Evolutionary conservation across 768 basidiomycete species (phyloP), one percentile per base, ranked within the genome.

Genomic region (Gyrodon lividus): DNA sequence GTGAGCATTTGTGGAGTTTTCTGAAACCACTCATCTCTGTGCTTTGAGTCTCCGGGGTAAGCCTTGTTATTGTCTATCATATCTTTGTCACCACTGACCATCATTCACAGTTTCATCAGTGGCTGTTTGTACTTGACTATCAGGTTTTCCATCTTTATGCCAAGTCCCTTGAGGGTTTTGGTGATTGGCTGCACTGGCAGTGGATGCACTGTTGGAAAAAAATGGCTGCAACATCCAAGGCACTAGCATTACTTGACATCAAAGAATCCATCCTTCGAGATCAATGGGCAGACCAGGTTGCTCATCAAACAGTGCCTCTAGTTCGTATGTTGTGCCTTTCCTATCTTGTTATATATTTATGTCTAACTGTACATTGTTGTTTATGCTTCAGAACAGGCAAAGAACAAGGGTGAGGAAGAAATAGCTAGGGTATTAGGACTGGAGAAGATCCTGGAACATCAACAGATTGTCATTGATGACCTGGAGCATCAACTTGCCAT

Each of bases 11-110:
- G 72, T 74, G 67, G 16, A 6, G 20, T 4, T 8, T 14, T 7
- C 44, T 73, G 10, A 34, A 64, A 17, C 64, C 64, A 26, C 50
- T 77, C 1, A 75, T 77, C 26, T 55, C 60, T 0, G 56, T 72
- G 20, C 60, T 65, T 0, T 52, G 70, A 14, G 46, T 54, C 0
- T 73, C 24, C 7, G 24, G 24, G 24, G 24, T 26, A 26, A 26
- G 24, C 7, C 24, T 4, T 38, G 5, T 48, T 2, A 24, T 7
- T 42, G 24, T 13, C 39, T 7, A n/a, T 22, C 30, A 62, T 64
- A 16, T 16, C 37, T 26, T 26, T 7, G 10, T 7, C 26, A 19
- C 24, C 24, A 26, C 24, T 26, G 7, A 26, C 24, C 24, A 4
- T 4, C 24, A 26, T 26, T 4, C 24, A 7, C 24, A 26, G 24